Base-by-base conservation (phyloP, 2,329 filamentous ascomycete genomes). In the Pseudocercospora fijiensis region DNA sequence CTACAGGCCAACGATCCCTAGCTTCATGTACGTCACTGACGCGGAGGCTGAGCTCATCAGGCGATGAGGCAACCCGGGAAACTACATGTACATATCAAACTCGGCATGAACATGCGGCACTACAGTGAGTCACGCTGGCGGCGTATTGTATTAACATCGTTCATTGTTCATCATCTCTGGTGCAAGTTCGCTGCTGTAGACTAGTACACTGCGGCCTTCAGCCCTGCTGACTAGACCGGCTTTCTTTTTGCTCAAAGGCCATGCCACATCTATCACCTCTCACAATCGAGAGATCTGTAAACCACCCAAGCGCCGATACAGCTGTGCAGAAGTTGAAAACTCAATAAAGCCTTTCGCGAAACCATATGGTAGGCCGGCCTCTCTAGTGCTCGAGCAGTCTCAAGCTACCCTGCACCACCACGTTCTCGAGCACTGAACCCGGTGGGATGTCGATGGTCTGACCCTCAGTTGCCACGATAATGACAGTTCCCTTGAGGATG, bases 361-460 rank as follows among this genome's bases (percentile, higher is more conserved):
- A 41, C 49, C 33, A 16, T n/a, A 22, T 20, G 49, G 51, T 26
- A 8, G 26, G 45, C 28, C 10, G 16, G 28, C 22, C 47, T 24
- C 45, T 69, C 74, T 86, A 89, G 78, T 89, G 86, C 81, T 89
- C 86, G 69, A 89, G 80, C 76, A 88, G 81, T 75, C 87, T 84
- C 86, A 99, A 86, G 80, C 92, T 96, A 76, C 95, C 95, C 85
- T 99, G 95, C 63, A 99, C 95, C 58, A 99, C 95, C 13, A 98
- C 95, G 81, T 99, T 99, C 86, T 99, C 95, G 64, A 99, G 86
- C 74, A 99, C 91, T 20, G 93, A 97, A 77, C 95, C 95, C 20
- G 95, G 94, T 59, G 95, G 95, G 73, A 99, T 90, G 78, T 99
- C 95, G 74, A 99, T 99, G 69, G 95, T 99, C 84, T 90, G 93